Conservation (phyloP, 2,329 filamentous ascomycete species). For the Rosellinia necatrix region DNA sequence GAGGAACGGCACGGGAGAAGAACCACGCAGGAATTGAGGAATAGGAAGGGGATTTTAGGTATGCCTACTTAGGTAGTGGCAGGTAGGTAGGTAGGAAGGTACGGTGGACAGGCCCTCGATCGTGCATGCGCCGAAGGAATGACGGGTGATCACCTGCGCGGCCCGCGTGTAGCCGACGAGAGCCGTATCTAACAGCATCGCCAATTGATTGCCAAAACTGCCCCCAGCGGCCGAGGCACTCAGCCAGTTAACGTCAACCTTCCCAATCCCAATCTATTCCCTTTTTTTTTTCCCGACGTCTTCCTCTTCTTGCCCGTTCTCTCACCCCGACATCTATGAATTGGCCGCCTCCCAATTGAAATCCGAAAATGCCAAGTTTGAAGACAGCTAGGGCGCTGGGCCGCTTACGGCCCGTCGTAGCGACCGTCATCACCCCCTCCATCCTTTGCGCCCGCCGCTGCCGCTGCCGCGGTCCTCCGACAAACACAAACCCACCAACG, state of each 20-base stretch:
- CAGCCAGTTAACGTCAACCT: neutral
- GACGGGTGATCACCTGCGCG: conserved; percentile 11
- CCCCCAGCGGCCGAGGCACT: neutral
- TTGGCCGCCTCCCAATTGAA: conserved; percentile 2
- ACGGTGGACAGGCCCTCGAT: conserved; percentile 29
- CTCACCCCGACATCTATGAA: neutral
- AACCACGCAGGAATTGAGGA: conserved; percentile 20
- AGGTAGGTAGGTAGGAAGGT: neutral
- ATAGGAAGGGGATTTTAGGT: neutral
- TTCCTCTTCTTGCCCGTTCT: neutral
- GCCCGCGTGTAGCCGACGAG: conserved; percentile 27
- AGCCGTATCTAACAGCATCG: conserved; percentile 19
- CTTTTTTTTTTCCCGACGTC: neutral
- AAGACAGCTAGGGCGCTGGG: conserved; percentile 45
- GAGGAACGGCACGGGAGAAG: conserved; percentile 25
- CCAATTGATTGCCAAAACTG: too few species aligned
- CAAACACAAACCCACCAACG: conserved; percentile 43
- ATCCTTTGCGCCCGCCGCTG: neutral
- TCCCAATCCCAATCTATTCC: conserved; percentile 17
- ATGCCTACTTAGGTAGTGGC: neutral
- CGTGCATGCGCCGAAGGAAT: conserved; percentile 13
- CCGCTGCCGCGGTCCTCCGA: conserved; percentile 35
- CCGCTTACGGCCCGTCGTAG: conserved; percentile 17
- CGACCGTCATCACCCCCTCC: neutral
- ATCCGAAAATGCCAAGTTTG: conserved; percentile 48